Percentiles rank a stretch among this genome's conserved stretches.
These are phyloP conservation scores for Comarum palustre DNA, from an alignment of 306 rosid genomes.

Conservation along the genomic window DNA sequence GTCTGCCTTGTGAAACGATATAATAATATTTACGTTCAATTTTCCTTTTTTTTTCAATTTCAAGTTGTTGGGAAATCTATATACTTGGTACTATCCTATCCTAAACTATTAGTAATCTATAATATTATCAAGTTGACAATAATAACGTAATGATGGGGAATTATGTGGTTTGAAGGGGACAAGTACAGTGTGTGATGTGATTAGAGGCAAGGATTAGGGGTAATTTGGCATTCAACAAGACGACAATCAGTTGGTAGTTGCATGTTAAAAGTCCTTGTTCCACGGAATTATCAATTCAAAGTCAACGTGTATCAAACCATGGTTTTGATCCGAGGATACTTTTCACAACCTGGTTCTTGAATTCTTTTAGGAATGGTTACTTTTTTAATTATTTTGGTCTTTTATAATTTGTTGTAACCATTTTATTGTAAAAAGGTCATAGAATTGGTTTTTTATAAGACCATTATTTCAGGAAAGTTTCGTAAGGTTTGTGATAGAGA, in stretches of 20 bases:
- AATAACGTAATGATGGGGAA: background rate
- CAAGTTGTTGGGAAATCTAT: background rate
- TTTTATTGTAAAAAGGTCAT: no score
- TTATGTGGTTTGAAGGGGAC: background rate
- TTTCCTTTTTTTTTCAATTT: background rate
- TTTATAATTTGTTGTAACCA: no score
- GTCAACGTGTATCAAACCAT: background rate
- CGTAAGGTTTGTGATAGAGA: no score
- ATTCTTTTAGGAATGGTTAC: no score
- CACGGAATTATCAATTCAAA: background rate
- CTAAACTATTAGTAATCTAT: background rate
- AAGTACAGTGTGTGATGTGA: background rate
- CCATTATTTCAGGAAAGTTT: no score
- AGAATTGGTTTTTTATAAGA: no score
- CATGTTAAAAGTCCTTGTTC: background rate
- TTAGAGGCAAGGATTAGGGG: background rate
- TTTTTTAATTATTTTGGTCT: no score
- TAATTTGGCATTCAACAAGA: background rate
- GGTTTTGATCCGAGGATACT: no score
- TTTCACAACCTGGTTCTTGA: no score
- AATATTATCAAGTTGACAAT: background rate
- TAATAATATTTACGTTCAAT: background rate
- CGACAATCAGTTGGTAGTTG: constrained; percentile 3
- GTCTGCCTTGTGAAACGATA: background rate
- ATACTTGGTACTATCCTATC: background rate